phyloP scores from a whole-genome alignment of 2,329 filamentous ascomycete species.

The Cercospora zeae-maydis region DNA sequence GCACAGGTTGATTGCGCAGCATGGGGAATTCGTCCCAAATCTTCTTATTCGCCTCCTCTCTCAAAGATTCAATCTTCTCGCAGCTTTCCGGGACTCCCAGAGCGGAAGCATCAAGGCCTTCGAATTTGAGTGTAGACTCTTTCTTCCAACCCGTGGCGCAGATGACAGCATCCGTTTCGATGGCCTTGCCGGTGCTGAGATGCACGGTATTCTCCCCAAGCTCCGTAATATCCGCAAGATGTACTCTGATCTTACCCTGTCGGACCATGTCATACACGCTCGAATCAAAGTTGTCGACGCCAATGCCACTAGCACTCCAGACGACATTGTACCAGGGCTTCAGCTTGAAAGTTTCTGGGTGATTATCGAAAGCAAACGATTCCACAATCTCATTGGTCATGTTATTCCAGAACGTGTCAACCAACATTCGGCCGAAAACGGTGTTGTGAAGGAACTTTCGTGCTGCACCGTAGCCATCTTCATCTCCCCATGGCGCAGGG shows the following conservation, averaged over 20 bases:
- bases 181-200: not conserved
- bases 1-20: not conserved
- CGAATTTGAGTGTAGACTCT: not conserved
- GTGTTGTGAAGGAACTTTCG: not conserved
- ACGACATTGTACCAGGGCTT: constrained; percentile 5
- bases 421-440: not conserved
- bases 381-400: not conserved
- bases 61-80: not conserved
- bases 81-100: not conserved
- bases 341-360: not conserved
- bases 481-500: not conserved
- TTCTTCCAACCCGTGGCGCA: constrained; percentile 12
- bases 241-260: not conserved
- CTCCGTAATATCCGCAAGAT: constrained; percentile 8
- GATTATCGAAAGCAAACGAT: not conserved
- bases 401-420: not conserved
- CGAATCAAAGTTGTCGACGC: constrained; percentile 9
- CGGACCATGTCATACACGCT: constrained; percentile 24
- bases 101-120: not conserved
- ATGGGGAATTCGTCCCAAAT: not conserved
- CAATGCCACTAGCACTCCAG: constrained; percentile 10
- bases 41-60: not conserved
- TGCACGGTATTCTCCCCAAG: not conserved
- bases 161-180: constrained; percentile 2
- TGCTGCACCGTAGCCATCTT: not conserved